These are phyloP conservation scores for Daldinia bambusicola DNA, from an alignment of 495 filamentous ascomycete species.

Conservation along the genomic window DNA sequence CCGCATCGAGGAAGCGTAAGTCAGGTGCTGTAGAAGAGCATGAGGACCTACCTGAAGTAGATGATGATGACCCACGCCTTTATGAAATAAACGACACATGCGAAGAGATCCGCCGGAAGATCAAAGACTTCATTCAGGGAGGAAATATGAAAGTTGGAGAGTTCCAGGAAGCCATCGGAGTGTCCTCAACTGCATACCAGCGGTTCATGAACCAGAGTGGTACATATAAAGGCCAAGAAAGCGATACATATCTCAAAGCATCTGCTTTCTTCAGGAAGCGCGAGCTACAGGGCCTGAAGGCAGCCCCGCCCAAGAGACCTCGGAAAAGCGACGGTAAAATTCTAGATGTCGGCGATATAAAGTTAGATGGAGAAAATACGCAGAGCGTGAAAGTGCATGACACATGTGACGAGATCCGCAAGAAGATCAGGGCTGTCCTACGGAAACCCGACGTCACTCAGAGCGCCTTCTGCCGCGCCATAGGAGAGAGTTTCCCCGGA, in stretches of 20 bases:
- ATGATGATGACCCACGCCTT: slow-evolving; percentile 39
- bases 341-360: slow-evolving; percentile 46
- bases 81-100: slow-evolving; percentile 43
- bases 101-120: slow-evolving; percentile 56
- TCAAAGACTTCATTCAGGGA: slow-evolving; percentile 53
- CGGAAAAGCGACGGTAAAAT: slow-evolving; percentile 37
- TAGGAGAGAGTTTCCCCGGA: slow-evolving; percentile 48
- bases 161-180: slow-evolving; percentile 54
- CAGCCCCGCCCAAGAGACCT: slow-evolving; percentile 45
- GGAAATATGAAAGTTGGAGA: slow-evolving; percentile 60
- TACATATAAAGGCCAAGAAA: slow-evolving; percentile 41
- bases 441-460: slow-evolving; percentile 53
- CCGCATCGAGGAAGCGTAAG: slow-evolving; percentile 49
- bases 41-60: slow-evolving; percentile 41
- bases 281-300: slow-evolving; percentile 51
- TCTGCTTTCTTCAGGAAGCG: slow-evolving; percentile 57
- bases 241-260: slow-evolving; percentile 43
- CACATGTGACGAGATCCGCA: slow-evolving; percentile 63
- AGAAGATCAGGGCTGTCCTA: slow-evolving; percentile 61
- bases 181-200: slow-evolving; percentile 44
- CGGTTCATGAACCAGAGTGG: slow-evolving; percentile 47
- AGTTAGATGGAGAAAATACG: slow-evolving; percentile 52
- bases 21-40: slow-evolving; percentile 28
- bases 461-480: slow-evolving; percentile 56
- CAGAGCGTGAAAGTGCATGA: slow-evolving; percentile 58